Base-by-base conservation (phyloP, 1,284 basidiomycete genomes). In the Schizophyllum amplum region DNA sequence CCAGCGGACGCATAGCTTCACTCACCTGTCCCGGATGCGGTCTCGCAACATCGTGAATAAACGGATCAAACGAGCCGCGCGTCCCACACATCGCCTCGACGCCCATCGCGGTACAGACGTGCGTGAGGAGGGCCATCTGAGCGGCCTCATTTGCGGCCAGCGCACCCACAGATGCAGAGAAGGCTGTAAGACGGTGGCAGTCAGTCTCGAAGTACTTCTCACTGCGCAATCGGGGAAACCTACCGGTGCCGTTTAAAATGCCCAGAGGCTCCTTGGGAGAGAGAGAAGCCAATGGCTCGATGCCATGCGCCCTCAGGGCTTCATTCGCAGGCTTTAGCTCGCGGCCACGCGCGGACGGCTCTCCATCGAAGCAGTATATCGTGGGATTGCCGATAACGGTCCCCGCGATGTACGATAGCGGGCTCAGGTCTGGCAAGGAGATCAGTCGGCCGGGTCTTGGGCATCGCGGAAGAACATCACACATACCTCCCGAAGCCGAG, bases 331-430 rank as follows among this genome's bases (percentile, higher is more conserved):
- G 72, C 6, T 84, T 71, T 55, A 89, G 79, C 53, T 76, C 66
- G 49, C 83, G 81, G 17, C 75, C 72, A 47, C 77, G 79, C 64
- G 80, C 80, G 3, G 70, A 66, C 13, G 75, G 66, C 51, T 78
- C 76, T 6, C 83, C 84, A 59, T 83, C 79, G 62, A 84, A 90
- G 49, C 87, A 87, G 23, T 83, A 81, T 59, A 92, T 86, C n/a
- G 86, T 82, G 1, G 88, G 86, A 66, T 91, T 90, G 4, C 87
- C 91, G 55, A 83, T 85, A 48, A 94, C 72, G 51, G 83, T 79
- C 9, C 86, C 89, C 3, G 92, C 92, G 58, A 94, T 84, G 68
- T 94, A 94, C 0, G 87, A 90, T 7, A 94, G 75, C n/a, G 90
- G 86, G 5, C 83, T 81, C 24, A 90, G 72, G 69, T 90, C 86